A percentile compares a stretch with the other conserved stretches of the same genome.
phyloP scores from a whole-genome alignment of 2,329 filamentous ascomycete species.

The Bipolaris zeicola region DNA sequence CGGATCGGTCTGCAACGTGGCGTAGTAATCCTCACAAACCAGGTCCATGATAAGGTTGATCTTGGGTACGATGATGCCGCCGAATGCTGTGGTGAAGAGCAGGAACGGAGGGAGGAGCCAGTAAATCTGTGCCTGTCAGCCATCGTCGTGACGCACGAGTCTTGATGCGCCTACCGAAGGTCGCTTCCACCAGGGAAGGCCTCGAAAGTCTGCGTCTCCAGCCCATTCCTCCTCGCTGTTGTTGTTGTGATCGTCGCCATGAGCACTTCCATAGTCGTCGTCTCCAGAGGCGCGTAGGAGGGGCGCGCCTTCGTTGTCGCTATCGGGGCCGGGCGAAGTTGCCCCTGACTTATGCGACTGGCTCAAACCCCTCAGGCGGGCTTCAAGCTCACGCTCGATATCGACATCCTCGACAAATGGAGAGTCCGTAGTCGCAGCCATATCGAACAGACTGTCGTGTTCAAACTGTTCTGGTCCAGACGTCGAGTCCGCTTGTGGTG shows the following conservation, averaged over 20 bases:
- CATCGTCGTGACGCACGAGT: background rate
- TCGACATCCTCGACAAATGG: constrained; percentile 39
- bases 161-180: constrained; percentile 53
- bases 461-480: background rate
- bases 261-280: constrained; percentile 19
- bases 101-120: constrained; percentile 84
- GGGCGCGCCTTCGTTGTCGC: constrained; percentile 35
- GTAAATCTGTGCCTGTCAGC: constrained; percentile 61
- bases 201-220: constrained; percentile 47
- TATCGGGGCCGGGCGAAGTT: constrained; percentile 18
- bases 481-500: background rate
- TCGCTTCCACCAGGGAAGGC: constrained; percentile 56
- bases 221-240: constrained; percentile 36
- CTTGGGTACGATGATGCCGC: constrained; percentile 82
- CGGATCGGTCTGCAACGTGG: constrained; percentile 56
- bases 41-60: constrained; percentile 84
- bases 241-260: constrained; percentile 12
- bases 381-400: constrained; percentile 31
- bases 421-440: constrained; percentile 36
- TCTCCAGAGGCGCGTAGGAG: constrained; percentile 28
- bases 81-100: constrained; percentile 83
- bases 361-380: constrained; percentile 17
- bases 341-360: constrained; percentile 25
- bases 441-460: constrained; percentile 7
- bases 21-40: constrained; percentile 82